These are phyloP conservation scores for Starmerella bombicola DNA, from an alignment of 805 yeast genomes.

Conservation along the genomic window DNA sequence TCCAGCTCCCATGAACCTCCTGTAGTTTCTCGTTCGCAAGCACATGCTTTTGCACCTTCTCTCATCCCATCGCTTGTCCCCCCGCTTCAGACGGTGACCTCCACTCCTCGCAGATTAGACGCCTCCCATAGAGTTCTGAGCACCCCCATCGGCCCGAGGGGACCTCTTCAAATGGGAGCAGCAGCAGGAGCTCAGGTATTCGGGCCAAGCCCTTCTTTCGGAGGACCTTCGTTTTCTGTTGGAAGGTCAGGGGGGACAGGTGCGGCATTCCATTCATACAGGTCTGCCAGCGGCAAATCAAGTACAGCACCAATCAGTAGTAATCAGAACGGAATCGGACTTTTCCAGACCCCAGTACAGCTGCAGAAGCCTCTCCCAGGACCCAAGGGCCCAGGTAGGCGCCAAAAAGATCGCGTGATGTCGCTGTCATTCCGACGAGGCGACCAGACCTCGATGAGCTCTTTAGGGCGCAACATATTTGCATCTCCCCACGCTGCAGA, in stretches of 20 bases:
- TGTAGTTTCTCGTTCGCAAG: too few relatives aligned
- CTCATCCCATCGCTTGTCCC: too few relatives aligned
- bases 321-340: too few relatives aligned
- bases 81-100: conserved; percentile 13
- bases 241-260: too few relatives aligned
- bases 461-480: conserved; percentile 14
- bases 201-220: background rate
- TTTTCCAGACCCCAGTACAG: conserved; percentile 5
- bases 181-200: background rate
- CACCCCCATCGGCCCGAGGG: conserved; percentile 7
- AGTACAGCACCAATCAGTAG: too few relatives aligned
- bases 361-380: conserved; percentile 1
- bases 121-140: conserved; percentile 7
- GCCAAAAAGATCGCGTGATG: conserved; percentile 4
- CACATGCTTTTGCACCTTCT: too few relatives aligned
- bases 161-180: background rate
- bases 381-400: background rate
- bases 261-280: too few relatives aligned
- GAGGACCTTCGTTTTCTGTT: background rate
- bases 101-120: conserved; percentile 17
- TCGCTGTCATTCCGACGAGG: conserved; percentile 10
- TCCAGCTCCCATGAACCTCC: too few relatives aligned
- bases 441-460: conserved; percentile 15
- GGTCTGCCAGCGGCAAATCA: too few relatives aligned
- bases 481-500: conserved; percentile 1